Evolutionary conservation across 768 basidiomycete genomes (phyloP).

Genomic region (Omphalotus guepiniiformis): DNA sequence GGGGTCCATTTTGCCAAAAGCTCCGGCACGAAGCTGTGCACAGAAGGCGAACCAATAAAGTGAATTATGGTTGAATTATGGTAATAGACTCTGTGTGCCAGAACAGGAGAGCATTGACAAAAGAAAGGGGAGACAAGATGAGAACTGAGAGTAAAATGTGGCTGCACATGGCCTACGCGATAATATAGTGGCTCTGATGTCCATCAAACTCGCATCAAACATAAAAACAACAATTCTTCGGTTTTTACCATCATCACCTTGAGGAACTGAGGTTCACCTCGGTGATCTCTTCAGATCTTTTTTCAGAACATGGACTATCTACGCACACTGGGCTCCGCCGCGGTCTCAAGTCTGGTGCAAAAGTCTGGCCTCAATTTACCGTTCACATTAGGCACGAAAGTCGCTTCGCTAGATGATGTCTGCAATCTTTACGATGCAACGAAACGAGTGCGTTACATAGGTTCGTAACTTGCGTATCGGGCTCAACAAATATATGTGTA

Average conservation of each 20-base stretch:
- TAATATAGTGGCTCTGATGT: too few species aligned
- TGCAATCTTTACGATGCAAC: conserved; percentile 87
- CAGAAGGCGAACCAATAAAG: too few species aligned
- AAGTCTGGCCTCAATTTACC: conserved; percentile 91
- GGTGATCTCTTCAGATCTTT: neutral
- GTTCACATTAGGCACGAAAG: conserved; percentile 75
- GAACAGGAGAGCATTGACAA: neutral
- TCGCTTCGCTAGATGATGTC: conserved; percentile 63
- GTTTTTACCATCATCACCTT: too few species aligned
- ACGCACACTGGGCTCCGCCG: conserved; percentile 76
- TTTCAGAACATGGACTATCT: conserved; percentile 67
- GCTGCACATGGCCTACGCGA: neutral
- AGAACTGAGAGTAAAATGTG: conserved; percentile 2
- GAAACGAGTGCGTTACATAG: conserved; percentile 61
- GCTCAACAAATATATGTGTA: conserved; percentile 27
- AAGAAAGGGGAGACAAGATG: neutral
- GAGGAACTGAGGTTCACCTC: too few species aligned
- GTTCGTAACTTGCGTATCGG: neutral
- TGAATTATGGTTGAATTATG: neutral
- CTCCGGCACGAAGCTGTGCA: neutral
- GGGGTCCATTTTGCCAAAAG: neutral
- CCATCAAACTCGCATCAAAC: neutral
- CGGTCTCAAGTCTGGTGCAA: conserved; percentile 86
- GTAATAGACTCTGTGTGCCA: neutral
- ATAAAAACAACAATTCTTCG: neutral